Percentiles rank a stretch among this genome's conserved stretches.
These are phyloP conservation scores for Phytophthora pini DNA, from an alignment of 352 stramenopile genomes.

Conservation along the genomic window DNA sequence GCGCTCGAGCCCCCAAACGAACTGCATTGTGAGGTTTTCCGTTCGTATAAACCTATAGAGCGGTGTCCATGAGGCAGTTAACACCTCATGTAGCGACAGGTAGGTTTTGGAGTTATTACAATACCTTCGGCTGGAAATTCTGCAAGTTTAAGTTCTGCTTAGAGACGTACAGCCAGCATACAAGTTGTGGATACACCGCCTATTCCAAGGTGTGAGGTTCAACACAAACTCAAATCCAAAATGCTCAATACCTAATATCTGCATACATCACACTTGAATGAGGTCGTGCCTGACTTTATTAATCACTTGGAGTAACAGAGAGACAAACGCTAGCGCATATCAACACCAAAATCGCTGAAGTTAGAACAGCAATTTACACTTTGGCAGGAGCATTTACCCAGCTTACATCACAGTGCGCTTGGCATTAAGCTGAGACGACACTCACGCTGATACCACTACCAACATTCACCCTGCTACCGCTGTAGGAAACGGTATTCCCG, in stretches of 20 bases:
- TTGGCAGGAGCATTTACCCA: slow-evolving; percentile 4
- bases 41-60: slow-evolving; percentile 12
- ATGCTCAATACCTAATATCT: background rate
- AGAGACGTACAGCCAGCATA: background rate
- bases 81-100: background rate
- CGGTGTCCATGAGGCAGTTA: background rate
- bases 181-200: background rate
- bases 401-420: slow-evolving; percentile 14
- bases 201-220: too few relatives aligned
- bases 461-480: too few relatives aligned
- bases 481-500: background rate
- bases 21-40: slow-evolving; percentile 13
- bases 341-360: background rate
- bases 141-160: background rate
- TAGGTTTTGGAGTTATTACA: background rate
- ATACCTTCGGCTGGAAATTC: background rate
- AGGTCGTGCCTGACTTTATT: slow-evolving; percentile 13
- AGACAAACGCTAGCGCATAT: slow-evolving; percentile 2
- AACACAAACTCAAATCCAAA: background rate
- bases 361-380: background rate
- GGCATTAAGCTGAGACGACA: slow-evolving; percentile 1
- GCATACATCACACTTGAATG: background rate
- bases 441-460: too few relatives aligned
- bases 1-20: background rate
- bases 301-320: slow-evolving; percentile 13